Conservation (phyloP, 768 basidiomycete genomes). For the Suillus subaureus region DNA sequence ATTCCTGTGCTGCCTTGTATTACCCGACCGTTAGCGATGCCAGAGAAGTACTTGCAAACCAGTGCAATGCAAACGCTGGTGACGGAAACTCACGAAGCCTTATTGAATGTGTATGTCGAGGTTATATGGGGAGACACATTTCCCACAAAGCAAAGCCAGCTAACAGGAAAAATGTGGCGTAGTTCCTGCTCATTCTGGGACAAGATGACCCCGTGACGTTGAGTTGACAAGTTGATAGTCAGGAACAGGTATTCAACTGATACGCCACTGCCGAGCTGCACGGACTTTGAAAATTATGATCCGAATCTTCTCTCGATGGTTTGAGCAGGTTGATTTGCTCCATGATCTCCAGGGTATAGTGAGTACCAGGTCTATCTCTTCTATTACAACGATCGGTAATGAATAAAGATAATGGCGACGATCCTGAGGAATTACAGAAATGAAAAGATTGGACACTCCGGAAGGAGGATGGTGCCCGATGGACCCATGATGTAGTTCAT, state of each 20-base stretch:
- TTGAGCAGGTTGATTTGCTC: neutral
- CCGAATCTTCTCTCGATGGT: neutral
- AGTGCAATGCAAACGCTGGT: neutral
- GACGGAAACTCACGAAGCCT: neutral
- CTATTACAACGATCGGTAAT: neutral
- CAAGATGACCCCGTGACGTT: neutral
- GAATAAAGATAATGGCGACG: too few species aligned
- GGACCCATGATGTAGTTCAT: neutral
- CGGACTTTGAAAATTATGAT: neutral
- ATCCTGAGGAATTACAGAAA: neutral
- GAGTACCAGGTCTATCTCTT: neutral
- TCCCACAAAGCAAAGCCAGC: neutral
- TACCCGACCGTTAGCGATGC: neutral
- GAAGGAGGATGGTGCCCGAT: neutral
- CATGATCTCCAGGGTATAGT: neutral
- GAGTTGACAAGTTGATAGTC: neutral
- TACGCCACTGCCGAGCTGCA: neutral
- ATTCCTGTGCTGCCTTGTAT: neutral
- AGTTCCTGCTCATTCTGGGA: neutral
- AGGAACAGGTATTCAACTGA: neutral
- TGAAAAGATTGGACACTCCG: neutral
- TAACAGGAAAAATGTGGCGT: neutral
- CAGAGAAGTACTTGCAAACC: neutral
- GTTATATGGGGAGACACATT: neutral
- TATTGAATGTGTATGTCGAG: neutral